These are phyloP conservation scores for Peltaster fructicola DNA, from an alignment of 2,329 filamentous ascomycete genomes.

Conservation along the genomic window DNA sequence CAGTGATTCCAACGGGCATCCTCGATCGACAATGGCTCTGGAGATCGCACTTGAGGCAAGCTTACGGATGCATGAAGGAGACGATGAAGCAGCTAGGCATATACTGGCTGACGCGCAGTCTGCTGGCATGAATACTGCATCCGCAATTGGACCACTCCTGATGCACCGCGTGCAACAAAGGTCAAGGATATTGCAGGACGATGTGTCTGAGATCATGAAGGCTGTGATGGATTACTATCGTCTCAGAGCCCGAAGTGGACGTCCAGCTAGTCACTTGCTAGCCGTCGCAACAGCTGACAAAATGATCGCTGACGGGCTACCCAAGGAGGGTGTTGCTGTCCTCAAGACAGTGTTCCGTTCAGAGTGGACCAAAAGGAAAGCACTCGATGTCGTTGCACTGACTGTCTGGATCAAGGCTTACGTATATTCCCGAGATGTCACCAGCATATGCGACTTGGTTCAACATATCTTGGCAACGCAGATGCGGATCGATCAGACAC, in stretches of 20 bases:
- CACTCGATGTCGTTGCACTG: conserved; percentile 16
- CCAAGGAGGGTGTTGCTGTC: conserved; percentile 13
- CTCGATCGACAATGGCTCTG: conserved; percentile 11
- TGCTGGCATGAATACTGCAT: conserved; percentile 16
- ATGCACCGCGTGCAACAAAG: conserved; percentile 11
- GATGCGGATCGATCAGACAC: no score
- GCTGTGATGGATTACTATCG: conserved; percentile 15
- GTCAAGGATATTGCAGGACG: conserved; percentile 3
- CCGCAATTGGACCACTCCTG: conserved; percentile 13
- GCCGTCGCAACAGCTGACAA: conserved; percentile 14
- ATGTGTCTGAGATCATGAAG: conserved; percentile 7
- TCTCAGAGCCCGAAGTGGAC: conserved; percentile 13
- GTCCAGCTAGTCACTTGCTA: conserved; percentile 12
- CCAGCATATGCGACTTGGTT: no score
- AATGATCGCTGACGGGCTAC: conserved; percentile 11
- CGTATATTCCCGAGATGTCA: no score
- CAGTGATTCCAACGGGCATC: conserved; percentile 8
- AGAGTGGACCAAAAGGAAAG: conserved; percentile 7
- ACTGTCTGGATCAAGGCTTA: conserved; percentile 17
- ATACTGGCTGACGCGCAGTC: conserved; percentile 10
- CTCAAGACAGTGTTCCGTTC: conserved; percentile 13
- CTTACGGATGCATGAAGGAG: conserved; percentile 10
- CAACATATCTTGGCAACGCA: no score
- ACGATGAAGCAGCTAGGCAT: conserved; percentile 7
- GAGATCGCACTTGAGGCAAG: conserved; percentile 16